These are phyloP conservation scores for Yamadazyma trypodendri DNA, from an alignment of 1,139 yeast genomes.

Conservation along the genomic window DNA sequence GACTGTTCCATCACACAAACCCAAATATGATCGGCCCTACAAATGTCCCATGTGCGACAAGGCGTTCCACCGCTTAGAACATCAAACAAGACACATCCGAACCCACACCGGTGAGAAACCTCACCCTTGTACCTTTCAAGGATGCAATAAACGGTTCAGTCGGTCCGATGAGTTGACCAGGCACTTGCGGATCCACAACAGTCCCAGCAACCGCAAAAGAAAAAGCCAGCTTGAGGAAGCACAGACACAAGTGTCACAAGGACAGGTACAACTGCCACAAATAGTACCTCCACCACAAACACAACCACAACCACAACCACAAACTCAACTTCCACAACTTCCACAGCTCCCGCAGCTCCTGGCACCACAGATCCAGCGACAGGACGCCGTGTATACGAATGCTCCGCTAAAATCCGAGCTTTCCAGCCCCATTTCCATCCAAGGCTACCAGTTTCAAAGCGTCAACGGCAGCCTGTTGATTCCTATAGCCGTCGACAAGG, in stretches of 20 bases:
- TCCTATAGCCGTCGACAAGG: conserved; percentile 34
- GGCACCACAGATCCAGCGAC: too few species aligned
- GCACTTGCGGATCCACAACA: conserved; percentile 63
- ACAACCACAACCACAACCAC: background rate
- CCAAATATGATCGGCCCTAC: conserved; percentile 44
- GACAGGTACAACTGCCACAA: background rate
- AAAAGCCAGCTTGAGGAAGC: conserved; percentile 20
- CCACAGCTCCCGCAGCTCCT: background rate
- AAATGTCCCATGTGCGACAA: conserved; percentile 60
- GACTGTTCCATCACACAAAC: background rate
- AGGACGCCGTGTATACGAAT: too few species aligned
- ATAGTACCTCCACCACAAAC: background rate
- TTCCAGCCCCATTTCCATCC: conserved; percentile 4
- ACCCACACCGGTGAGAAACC: conserved; percentile 77
- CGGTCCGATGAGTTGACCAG: conserved; percentile 70
- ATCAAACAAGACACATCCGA: conserved; percentile 69
- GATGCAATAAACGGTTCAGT: conserved; percentile 65
- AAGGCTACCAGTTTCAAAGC: conserved; percentile 1
- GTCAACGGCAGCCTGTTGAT: conserved; percentile 13
- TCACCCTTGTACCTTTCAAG: conserved; percentile 66
- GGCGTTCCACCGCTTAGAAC: conserved; percentile 64
- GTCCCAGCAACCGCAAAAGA: conserved; percentile 44
- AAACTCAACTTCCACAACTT: background rate
- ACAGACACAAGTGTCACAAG: background rate
- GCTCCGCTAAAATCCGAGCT: too few species aligned